phyloP scores from a whole-genome alignment of 805 yeast genomes.

The Metschnikowia bowlesiae region DNA sequence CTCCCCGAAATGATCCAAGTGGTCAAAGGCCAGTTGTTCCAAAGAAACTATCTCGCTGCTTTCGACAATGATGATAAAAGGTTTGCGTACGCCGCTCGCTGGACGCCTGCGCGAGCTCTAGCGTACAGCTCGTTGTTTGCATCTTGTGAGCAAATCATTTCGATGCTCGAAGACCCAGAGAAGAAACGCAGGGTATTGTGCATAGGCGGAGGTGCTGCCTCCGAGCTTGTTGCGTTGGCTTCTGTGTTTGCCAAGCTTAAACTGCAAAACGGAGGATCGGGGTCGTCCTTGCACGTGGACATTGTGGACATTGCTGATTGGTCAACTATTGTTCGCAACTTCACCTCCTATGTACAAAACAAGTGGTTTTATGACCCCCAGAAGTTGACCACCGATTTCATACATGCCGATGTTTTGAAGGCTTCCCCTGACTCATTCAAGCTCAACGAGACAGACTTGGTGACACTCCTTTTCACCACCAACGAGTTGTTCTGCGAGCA shows the following conservation, averaged over 20 bases:
- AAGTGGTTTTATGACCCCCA: conserved; percentile 49
- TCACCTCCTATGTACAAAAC: conserved; percentile 40
- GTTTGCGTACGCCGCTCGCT: conserved; percentile 73
- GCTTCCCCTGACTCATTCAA: conserved; percentile 14
- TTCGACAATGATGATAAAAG: conserved; percentile 61
- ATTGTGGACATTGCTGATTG: conserved; percentile 80
- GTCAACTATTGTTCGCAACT: conserved; percentile 47
- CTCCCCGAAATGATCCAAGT: conserved; percentile 50
- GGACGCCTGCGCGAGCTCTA: conserved; percentile 82
- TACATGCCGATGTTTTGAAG: conserved; percentile 29
- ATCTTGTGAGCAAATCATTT: conserved; percentile 40
- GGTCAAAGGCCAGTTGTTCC: conserved; percentile 66
- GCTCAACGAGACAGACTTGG: conserved; percentile 36
- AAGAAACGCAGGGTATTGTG: conserved; percentile 44
- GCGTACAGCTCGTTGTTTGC: conserved; percentile 68
- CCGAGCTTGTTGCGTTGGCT: conserved; percentile 65
- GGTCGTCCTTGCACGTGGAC: conserved; percentile 40
- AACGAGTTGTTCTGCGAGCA: conserved; percentile 78
- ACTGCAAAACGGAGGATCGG: conserved; percentile 28
- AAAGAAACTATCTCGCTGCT: conserved; percentile 67
- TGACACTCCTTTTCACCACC: conserved; percentile 79
- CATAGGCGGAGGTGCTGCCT: conserved; percentile 90
- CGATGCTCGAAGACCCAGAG: conserved; percentile 30
- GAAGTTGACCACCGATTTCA: conserved; percentile 26
- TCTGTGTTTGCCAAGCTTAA: conserved; percentile 49